Percentiles rank a stretch among this genome's conserved stretches.
Evolutionary conservation across 1,284 basidiomycete species (phyloP).

Genomic region (Sporisorium reilianum): DNA sequence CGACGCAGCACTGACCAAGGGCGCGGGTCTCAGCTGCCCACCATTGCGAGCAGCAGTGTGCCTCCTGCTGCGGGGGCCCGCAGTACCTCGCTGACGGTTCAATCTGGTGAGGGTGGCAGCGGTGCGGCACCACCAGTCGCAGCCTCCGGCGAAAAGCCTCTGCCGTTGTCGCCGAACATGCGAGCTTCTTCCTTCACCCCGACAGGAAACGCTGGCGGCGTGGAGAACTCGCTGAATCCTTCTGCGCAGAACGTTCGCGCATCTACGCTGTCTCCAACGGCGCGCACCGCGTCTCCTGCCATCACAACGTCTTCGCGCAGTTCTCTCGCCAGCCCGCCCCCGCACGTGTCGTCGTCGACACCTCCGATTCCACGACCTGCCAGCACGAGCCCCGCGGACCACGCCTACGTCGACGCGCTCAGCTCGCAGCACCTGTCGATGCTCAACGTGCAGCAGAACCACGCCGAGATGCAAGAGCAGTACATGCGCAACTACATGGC

Average conservation of each 20-base stretch:
- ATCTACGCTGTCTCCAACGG: slow-evolving; percentile 13
- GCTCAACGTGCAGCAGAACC: slow-evolving; percentile 39
- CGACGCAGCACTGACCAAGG: slow-evolving; percentile 40
- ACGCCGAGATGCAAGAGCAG: slow-evolving; percentile 46
- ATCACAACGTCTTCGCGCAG: slow-evolving; percentile 34
- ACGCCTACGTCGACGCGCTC: slow-evolving; percentile 12
- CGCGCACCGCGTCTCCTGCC: slow-evolving; percentile 28
- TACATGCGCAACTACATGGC: slow-evolving; percentile 57
- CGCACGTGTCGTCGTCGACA: slow-evolving; percentile 2
- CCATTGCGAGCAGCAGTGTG: slow-evolving; percentile 20
- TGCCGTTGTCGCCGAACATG: slow-evolving; percentile 10
- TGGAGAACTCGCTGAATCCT: slow-evolving; percentile 1
- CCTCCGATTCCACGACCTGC: slow-evolving; percentile 24
- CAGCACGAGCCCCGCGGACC: slow-evolving; percentile 13
- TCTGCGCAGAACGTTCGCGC: slow-evolving; percentile 1
- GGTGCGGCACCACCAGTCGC: neutral
- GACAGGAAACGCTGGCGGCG: neutral
- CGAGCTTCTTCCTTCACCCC: slow-evolving; percentile 23
- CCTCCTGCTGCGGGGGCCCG: slow-evolving; percentile 9
- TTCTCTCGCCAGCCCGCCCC: slow-evolving; percentile 30
- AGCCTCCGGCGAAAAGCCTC: slow-evolving; percentile 3
- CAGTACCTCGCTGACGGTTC: slow-evolving; percentile 22
- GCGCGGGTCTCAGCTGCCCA: slow-evolving; percentile 21
- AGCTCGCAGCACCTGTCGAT: slow-evolving; percentile 37
- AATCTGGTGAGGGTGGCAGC: neutral